These are phyloP conservation scores for Umbilicus rupestris DNA, from an alignment of 164 flowering plant genomes.

Conservation along the genomic window DNA sequence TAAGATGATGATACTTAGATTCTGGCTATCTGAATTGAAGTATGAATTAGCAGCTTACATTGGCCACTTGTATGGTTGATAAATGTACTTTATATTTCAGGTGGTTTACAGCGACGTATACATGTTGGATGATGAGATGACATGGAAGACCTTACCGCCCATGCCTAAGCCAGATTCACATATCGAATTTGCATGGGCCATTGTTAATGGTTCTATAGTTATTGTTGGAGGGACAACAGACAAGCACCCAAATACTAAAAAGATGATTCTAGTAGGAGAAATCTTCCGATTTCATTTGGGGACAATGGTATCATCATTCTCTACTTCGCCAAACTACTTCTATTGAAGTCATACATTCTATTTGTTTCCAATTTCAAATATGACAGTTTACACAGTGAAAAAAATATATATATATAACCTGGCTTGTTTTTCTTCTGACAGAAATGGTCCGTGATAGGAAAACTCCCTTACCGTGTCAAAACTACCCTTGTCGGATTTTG, in stretches of 20 bases:
- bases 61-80: background rate
- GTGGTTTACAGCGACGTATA: conserved; percentile 71
- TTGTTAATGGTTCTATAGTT: conserved; percentile 70
- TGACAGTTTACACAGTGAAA: too few species aligned
- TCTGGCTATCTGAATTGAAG: background rate
- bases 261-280: conserved; percentile 78
- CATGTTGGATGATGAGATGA: conserved; percentile 78
- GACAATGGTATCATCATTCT: conserved; percentile 37
- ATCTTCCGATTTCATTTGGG: conserved; percentile 56
- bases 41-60: background rate
- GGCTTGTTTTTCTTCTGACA: conserved; percentile 16
- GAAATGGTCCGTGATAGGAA: conserved; percentile 91
- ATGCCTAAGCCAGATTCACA: conserved; percentile 97
- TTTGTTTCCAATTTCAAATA: too few species aligned
- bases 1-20: too few species aligned
- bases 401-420: background rate
- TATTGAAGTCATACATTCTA: too few species aligned
- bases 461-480: conserved; percentile 80
- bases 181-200: conserved; percentile 79
- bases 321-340: background rate
- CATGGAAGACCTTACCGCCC: conserved; percentile 66
- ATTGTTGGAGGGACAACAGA: conserved; percentile 89
- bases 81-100: conserved; percentile 23
- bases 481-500: conserved; percentile 76
- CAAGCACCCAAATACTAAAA: conserved; percentile 75